phyloP scores from a whole-genome alignment of 371 early-diverging fungal species.

The Synchytrium microbalum region DNA sequence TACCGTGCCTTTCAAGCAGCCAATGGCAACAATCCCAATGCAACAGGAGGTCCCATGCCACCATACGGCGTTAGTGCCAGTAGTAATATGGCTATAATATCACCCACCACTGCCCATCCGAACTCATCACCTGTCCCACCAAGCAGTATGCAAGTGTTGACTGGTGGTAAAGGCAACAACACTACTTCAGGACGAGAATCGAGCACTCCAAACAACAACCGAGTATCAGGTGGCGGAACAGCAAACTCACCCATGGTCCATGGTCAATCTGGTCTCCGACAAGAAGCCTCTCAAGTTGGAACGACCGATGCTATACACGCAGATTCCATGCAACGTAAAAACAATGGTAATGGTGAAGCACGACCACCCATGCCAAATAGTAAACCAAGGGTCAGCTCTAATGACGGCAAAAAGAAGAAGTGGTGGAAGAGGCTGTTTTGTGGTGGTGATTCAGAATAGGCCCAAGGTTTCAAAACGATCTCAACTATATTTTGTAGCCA shows the following conservation, averaged over 20 bases:
- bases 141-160: not conserved
- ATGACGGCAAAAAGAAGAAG: not conserved
- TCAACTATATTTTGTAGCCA: too few species aligned
- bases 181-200: not conserved
- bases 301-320: not conserved
- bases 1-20: slow-evolving; percentile 8
- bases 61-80: not conserved
- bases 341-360: too few species aligned
- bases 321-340: not conserved
- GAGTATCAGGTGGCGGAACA: not conserved
- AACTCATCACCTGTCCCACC: not conserved
- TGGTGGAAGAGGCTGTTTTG: not conserved
- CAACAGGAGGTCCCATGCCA: not conserved
- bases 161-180: not conserved
- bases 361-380: not conserved
- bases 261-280: not conserved
- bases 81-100: not conserved
- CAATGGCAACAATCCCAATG: not conserved
- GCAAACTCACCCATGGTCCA: not conserved
- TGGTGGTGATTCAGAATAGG: not conserved
- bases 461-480: too few species aligned
- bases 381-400: not conserved
- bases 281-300: not conserved
- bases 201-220: not conserved
- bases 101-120: not conserved